A percentile compares a stretch with the other conserved stretches of the same genome.
These are phyloP conservation scores for Cryptomeria japonica DNA, from an alignment of 75 land plant species.

Conservation along the genomic window DNA sequence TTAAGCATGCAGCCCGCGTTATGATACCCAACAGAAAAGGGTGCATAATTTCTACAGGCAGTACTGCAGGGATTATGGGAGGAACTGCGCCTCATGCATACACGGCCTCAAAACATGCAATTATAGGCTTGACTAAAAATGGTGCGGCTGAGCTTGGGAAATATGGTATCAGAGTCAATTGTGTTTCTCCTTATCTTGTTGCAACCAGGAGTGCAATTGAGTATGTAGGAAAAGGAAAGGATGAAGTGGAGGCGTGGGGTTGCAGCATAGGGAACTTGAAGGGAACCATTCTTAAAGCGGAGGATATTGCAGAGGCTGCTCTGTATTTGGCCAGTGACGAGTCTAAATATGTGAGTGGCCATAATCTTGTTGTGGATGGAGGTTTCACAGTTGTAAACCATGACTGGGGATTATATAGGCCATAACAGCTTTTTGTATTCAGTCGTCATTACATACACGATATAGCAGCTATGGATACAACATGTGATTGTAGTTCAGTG, in stretches of 20 bases:
- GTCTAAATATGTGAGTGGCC: slow-evolving; percentile 12
- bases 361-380: slow-evolving; percentile 8
- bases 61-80: neutral
- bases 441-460: too few species aligned
- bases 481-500: too few species aligned
- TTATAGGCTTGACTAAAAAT: slow-evolving; percentile 8
- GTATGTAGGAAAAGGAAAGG: neutral
- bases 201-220: too few species aligned
- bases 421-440: too few species aligned
- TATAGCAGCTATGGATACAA: too few species aligned
- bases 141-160: slow-evolving; percentile 22
- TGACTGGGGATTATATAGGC: neutral
- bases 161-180: slow-evolving; percentile 18
- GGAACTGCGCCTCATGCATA: neutral
- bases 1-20: too few species aligned
- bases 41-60: too few species aligned
- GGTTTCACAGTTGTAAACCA: neutral
- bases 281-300: too few species aligned
- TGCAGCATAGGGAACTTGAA: too few species aligned
- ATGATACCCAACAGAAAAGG: too few species aligned
- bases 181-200: neutral
- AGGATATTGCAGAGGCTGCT: too few species aligned
- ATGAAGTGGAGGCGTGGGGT: too few species aligned
- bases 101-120: slow-evolving; percentile 16
- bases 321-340: neutral